Evolutionary conservation across 305 asterid genomes (phyloP).

Genomic region (Plantago lanceolata): DNA sequence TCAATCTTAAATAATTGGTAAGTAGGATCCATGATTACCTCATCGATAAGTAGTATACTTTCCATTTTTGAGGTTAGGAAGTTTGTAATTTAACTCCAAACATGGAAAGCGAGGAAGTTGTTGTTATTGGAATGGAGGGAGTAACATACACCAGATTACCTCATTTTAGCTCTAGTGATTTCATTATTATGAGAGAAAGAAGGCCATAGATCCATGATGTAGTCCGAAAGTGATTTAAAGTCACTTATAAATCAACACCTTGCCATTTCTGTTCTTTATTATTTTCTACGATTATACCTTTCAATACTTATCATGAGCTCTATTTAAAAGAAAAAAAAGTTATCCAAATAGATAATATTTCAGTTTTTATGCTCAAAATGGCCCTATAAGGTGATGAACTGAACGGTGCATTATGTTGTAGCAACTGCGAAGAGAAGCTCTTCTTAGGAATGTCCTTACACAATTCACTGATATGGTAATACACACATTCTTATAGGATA

Average conservation of each 20-base stretch:
- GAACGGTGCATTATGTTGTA: not conserved
- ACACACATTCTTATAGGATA: not conserved
- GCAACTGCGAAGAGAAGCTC: not conserved
- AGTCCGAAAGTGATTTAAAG: not conserved
- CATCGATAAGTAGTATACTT: too few relatives aligned
- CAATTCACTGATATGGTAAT: not conserved
- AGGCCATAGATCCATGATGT: constrained; percentile 2
- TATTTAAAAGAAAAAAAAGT: too few relatives aligned
- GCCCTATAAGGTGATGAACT: not conserved
- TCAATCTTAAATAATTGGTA: too few relatives aligned
- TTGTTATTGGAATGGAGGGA: not conserved
- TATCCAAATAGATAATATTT: too few relatives aligned
- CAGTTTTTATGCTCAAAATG: not conserved
- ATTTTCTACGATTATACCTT: not conserved
- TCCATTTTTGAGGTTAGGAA: not conserved
- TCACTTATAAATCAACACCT: not conserved
- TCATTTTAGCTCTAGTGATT: not conserved
- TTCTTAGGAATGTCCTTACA: not conserved
- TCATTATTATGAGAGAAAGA: not conserved
- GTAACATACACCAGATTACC: not conserved
- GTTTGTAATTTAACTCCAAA: not conserved
- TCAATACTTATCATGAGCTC: not conserved
- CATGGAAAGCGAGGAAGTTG: not conserved
- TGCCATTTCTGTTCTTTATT: not conserved
- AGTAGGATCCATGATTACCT: too few relatives aligned